Conservation (phyloP, 371 early-diverging fungal genomes). For the Furculomyces boomerangus region DNA sequence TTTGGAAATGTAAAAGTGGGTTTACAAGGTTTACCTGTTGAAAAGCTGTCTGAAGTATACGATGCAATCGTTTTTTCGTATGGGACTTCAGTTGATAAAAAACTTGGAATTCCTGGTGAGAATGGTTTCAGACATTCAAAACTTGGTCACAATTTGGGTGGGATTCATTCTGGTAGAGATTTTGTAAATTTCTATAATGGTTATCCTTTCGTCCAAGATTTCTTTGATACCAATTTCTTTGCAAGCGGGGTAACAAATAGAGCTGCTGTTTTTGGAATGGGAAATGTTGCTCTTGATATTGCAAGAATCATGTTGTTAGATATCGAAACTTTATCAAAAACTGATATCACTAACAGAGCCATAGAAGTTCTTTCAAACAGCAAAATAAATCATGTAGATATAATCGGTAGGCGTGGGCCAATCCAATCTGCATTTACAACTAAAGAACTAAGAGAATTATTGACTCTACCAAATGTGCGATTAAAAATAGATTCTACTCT, state of each 20-base stretch:
- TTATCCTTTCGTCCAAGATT: slow-evolving; percentile 33
- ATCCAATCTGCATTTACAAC: slow-evolving; percentile 83
- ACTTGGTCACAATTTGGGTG: slow-evolving; percentile 9
- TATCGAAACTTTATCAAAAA: slow-evolving; percentile 49
- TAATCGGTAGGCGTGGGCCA: slow-evolving; percentile 86
- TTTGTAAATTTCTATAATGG: slow-evolving; percentile 97
- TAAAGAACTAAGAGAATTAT: slow-evolving; percentile 90
- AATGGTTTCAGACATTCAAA: slow-evolving; percentile 3
- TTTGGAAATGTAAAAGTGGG: slow-evolving; percentile 63
- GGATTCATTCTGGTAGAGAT: slow-evolving; percentile 58
- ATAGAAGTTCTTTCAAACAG: slow-evolving; percentile 48
- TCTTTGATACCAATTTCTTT: slow-evolving; percentile 3
- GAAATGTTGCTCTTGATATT: slow-evolving; percentile 91
- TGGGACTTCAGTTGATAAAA: slow-evolving; percentile 63
- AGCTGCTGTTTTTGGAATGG: slow-evolving; percentile 79
- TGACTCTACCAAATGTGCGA: slow-evolving; percentile 39
- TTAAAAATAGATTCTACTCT: slow-evolving; percentile 38
- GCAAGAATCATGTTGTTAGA: slow-evolving; percentile 75
- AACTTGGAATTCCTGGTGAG: slow-evolving; percentile 45
- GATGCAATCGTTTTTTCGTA: slow-evolving; percentile 70
- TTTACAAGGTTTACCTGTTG: slow-evolving; percentile 26
- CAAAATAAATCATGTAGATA: slow-evolving; percentile 54
- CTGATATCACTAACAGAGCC: slow-evolving; percentile 73
- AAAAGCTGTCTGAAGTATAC: slow-evolving; percentile 41
- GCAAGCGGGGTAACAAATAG: slow-evolving; percentile 36